Conservation (phyloP, 192 early-diverging fungal species). For the Oehlia diaphana region DNA sequence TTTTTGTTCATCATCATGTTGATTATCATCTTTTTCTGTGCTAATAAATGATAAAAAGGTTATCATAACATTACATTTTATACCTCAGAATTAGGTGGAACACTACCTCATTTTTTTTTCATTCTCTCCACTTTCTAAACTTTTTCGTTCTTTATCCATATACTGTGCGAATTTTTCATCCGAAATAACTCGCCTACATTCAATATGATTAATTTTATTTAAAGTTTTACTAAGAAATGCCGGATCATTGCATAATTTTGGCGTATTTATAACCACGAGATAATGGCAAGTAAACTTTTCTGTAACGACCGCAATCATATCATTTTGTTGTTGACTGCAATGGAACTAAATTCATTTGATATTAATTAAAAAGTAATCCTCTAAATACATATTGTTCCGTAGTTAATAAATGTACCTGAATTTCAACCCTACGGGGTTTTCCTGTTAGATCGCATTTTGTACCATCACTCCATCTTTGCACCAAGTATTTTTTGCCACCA, state of each 20-base stretch:
- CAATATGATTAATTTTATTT: constrained; percentile 54
- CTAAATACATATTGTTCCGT: neutral
- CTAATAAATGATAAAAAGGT: neutral
- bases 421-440: constrained; percentile 65
- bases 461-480: constrained; percentile 74
- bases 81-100: neutral
- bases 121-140: neutral
- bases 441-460: constrained; percentile 74
- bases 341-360: constrained; percentile 59
- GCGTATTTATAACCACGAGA: constrained; percentile 74
- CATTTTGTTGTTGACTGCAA: constrained; percentile 60
- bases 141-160: neutral
- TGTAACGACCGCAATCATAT: constrained; percentile 63
- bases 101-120: neutral
- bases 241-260: constrained; percentile 66
- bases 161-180: constrained; percentile 35
- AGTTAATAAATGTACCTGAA: constrained; percentile 50
- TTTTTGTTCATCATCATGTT: neutral
- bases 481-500: constrained; percentile 60
- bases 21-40: neutral
- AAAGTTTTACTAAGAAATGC: constrained; percentile 46
- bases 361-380: neutral
- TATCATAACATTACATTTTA: neutral
- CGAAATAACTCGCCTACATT: constrained; percentile 62
- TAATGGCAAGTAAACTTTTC: constrained; percentile 77